phyloP scores from a whole-genome alignment of 208 protist species.

The Herpetomonas tarakana region DNA sequence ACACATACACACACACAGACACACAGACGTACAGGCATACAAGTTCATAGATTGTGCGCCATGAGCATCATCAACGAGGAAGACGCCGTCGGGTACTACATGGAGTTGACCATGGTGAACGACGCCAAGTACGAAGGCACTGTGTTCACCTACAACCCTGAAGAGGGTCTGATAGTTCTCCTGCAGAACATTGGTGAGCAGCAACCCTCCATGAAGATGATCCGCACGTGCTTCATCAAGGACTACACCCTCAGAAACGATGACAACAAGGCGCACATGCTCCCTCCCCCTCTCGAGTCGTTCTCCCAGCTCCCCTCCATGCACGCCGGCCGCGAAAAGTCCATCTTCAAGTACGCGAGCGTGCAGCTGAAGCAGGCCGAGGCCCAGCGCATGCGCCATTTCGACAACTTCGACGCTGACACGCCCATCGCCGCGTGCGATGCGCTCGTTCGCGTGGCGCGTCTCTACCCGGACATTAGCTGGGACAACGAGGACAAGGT shows the following conservation, averaged over 20 bases:
- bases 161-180: slow-evolving; percentile 69
- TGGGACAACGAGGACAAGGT: slow-evolving; percentile 73
- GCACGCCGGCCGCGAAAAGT: slow-evolving; percentile 77
- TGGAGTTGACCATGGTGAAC: slow-evolving; percentile 56
- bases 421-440: slow-evolving; percentile 71
- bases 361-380: slow-evolving; percentile 67
- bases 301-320: slow-evolving; percentile 74
- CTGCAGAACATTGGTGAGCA: slow-evolving; percentile 40
- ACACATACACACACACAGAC: too few species aligned
- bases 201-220: slow-evolving; percentile 59
- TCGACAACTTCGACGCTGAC: slow-evolving; percentile 39
- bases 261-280: slow-evolving; percentile 31
- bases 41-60: too few species aligned
- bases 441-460: slow-evolving; percentile 53
- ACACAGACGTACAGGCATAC: too few species aligned
- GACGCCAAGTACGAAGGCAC: slow-evolving; percentile 59
- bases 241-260: slow-evolving; percentile 34
- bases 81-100: slow-evolving; percentile 68
- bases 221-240: slow-evolving; percentile 78
- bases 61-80: slow-evolving; percentile 59
- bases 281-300: slow-evolving; percentile 55
- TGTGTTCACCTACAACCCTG: slow-evolving; percentile 83
- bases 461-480: slow-evolving; percentile 73
- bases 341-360: slow-evolving; percentile 77
- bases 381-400: slow-evolving; percentile 26